These are phyloP conservation scores for Physcomitrellopsis africana DNA, from an alignment of 225 moss, liverwort and hornwort species.

Conservation along the genomic window DNA sequence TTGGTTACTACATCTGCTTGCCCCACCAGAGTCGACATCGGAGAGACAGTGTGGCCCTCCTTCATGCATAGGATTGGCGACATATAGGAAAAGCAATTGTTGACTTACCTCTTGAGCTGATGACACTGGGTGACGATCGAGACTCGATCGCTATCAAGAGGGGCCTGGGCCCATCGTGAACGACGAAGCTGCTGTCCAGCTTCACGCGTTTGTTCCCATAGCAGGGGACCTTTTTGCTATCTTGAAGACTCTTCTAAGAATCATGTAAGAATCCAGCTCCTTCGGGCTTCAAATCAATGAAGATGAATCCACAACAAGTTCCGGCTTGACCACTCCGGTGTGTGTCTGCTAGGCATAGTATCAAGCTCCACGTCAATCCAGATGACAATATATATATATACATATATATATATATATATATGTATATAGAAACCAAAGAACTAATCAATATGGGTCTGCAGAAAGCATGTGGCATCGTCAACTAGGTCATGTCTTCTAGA, in stretches of 20 bases:
- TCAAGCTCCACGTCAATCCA: slow-evolving; percentile 21
- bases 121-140: slow-evolving; percentile 5
- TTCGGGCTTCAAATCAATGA: slow-evolving; percentile 9
- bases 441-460: not conserved
- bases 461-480: slow-evolving; percentile 10
- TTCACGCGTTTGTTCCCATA: slow-evolving; percentile 37
- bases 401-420: too few relatives aligned
- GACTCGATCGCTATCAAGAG: slow-evolving; percentile 13
- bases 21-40: not conserved
- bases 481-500: not conserved
- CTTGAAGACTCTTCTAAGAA: slow-evolving; percentile 13
- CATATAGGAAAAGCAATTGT: not conserved
- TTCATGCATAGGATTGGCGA: not conserved
- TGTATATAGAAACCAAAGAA: too few relatives aligned
- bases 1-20: too few relatives aligned
- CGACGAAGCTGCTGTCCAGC: slow-evolving; percentile 34
- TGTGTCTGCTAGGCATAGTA: slow-evolving; percentile 33
- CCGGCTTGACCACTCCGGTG: slow-evolving; percentile 17
- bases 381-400: too few relatives aligned
- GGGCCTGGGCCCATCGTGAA: slow-evolving; percentile 35
- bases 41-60: not conserved
- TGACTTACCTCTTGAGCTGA: slow-evolving; percentile 29
- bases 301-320: slow-evolving; percentile 17
- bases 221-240: slow-evolving; percentile 17
- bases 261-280: slow-evolving; percentile 32